Base-by-base conservation (phyloP, 805 yeast species). In the Teunomyces aglyptinius region DNA sequence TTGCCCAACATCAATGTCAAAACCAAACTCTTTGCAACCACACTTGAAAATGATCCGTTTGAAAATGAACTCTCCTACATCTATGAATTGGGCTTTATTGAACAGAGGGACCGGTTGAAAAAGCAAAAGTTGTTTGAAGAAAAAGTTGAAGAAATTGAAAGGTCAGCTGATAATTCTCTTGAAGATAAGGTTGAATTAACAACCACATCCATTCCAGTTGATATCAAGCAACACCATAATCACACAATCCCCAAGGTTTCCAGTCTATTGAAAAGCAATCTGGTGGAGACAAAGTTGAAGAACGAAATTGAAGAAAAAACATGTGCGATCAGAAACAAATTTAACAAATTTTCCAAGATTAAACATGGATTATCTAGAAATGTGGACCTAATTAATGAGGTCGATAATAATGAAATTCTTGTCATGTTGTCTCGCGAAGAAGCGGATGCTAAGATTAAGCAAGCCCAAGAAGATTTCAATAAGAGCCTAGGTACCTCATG, bases 31-130 rank as follows among this genome's bases (percentile, higher is more conserved):
- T 72, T 88, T 51, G 71, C 85, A 4, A 67, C 90, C 32, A 75
- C 85, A 19, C 73, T 90, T 51, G 96, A 88, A 46, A 96, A 88
- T 62, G 97, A 92, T 64, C 92, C 96, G 6, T 90, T 91, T 61
- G 98, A 92, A 63, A 72, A 82, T 6, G 83, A 88, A 55, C 66
- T 91, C 40, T 77, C 80, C 18, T 70, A 80, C 57, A 79, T 85
- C 22, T 82, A 77, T 56, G 83, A 84, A 54, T 71, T 85, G 8
- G 96, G 96, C 1, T 43, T 67, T 16, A 48, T 73, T n/a, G 92
- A 84, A 54, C 95, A 89, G 59, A 73, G 70, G 52, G 68, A 73
- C 43, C 72, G 96, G 50, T 42, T 79, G 10, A 79, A 78, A 19
- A 83, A 86, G 40, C 43, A 53, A 34, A 61, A 70, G 5, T 47